Percentiles rank a stretch among this genome's conserved stretches.
These are phyloP conservation scores for Fusarium tupiense DNA, from an alignment of 2,329 filamentous ascomycete genomes.

Conservation along the genomic window DNA sequence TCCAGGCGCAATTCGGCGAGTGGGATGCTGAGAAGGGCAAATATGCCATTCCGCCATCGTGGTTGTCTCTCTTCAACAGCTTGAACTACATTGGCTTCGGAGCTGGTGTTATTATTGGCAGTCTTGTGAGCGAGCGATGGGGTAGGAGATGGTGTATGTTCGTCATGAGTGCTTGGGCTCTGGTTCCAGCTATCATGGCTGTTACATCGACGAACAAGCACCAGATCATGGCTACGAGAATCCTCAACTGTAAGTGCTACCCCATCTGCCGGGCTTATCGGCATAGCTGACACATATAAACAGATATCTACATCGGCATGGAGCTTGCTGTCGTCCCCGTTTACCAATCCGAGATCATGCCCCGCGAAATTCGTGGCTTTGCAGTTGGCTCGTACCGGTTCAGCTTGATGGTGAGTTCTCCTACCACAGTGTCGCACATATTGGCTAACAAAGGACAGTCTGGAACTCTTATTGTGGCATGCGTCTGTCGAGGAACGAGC, in stretches of 20 bases:
- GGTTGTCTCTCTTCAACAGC: conserved; percentile 50
- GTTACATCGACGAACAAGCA: conserved; percentile 37
- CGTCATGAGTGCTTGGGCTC: conserved; percentile 49
- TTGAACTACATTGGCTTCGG: conserved; percentile 50
- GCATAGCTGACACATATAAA: neutral
- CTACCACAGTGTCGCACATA: accelerated
- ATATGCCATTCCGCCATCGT: conserved; percentile 46
- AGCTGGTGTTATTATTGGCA: conserved; percentile 38
- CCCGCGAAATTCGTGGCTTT: conserved; percentile 47
- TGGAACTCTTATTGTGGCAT: conserved; percentile 40
- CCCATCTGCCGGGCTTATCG: too few species aligned
- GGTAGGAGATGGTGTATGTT: conserved; percentile 47
- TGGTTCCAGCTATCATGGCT: conserved; percentile 34
- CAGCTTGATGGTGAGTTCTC: conserved; percentile 37
- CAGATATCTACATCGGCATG: conserved; percentile 35
- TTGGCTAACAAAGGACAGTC: neutral
- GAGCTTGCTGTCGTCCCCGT: conserved; percentile 45
- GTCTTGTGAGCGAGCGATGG: conserved; percentile 37
- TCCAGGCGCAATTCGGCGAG: conserved; percentile 48
- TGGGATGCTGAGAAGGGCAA: conserved; percentile 35
- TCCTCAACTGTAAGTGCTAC: conserved; percentile 26
- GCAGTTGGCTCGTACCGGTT: conserved; percentile 50
- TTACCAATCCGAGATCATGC: conserved; percentile 47
- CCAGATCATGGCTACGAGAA: conserved; percentile 38
- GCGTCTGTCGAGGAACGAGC: conserved; percentile 35